phyloP scores from a whole-genome alignment of 1,139 yeast species.

The Suhomyces bribrorum region DNA sequence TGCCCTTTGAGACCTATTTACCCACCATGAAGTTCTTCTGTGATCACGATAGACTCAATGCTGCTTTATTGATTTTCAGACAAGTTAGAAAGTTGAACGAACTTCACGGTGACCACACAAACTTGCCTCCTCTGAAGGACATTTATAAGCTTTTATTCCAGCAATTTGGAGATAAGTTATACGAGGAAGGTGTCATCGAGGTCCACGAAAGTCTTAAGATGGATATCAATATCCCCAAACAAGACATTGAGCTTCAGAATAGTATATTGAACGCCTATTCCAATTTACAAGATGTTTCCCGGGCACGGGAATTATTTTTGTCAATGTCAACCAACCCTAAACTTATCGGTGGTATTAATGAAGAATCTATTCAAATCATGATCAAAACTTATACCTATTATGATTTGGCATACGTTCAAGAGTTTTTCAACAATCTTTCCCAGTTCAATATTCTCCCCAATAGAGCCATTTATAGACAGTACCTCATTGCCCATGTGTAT shows the following conservation, averaged over 20 bases:
- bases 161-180: slow-evolving; percentile 60
- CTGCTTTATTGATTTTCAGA: slow-evolving; percentile 65
- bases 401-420: slow-evolving; percentile 58
- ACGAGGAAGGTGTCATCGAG: slow-evolving; percentile 69
- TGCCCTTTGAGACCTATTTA: slow-evolving; percentile 62
- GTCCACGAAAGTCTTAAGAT: slow-evolving; percentile 66
- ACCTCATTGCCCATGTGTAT: slow-evolving; percentile 72
- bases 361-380: slow-evolving; percentile 72
- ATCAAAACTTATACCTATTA: slow-evolving; percentile 63
- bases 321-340: slow-evolving; percentile 55
- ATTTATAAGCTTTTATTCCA: slow-evolving; percentile 63
- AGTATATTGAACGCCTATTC: slow-evolving; percentile 68
- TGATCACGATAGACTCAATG: slow-evolving; percentile 57
- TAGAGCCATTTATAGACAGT: slow-evolving; percentile 59
- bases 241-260: slow-evolving; percentile 62
- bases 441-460: slow-evolving; percentile 56
- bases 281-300: slow-evolving; percentile 58
- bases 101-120: slow-evolving; percentile 46
- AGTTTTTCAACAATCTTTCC: slow-evolving; percentile 64
- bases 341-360: slow-evolving; percentile 55
- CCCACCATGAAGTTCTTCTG: slow-evolving; percentile 65
- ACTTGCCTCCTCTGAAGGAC: slow-evolving; percentile 64
- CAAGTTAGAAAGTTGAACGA: slow-evolving; percentile 60
- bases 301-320: slow-evolving; percentile 64
- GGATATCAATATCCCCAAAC: slow-evolving; percentile 58